Percentiles rank a stretch among this genome's conserved stretches.
phyloP scores from a whole-genome alignment of 179 eudicot species.

The Silene coronaria region DNA sequence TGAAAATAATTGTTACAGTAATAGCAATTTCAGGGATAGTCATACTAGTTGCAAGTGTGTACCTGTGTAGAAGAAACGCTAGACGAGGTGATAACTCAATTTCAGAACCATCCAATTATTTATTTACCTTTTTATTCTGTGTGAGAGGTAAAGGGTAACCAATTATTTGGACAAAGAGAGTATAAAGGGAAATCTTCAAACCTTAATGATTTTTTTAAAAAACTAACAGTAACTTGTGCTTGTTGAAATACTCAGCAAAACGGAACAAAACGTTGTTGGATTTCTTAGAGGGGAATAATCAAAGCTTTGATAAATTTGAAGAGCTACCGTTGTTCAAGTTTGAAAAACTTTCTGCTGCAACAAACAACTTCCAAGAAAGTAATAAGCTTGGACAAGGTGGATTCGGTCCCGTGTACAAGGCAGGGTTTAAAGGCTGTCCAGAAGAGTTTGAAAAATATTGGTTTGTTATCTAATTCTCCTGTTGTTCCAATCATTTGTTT shows the following conservation, averaged over 20 bases:
- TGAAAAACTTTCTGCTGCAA: conserved; percentile 21
- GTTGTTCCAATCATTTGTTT: too few relatives aligned
- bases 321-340: conserved; percentile 26
- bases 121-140: too few relatives aligned
- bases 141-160: too few relatives aligned
- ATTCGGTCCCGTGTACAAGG: conserved; percentile 29
- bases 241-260: not conserved
- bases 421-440: too few relatives aligned
- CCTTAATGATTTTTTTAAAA: too few relatives aligned
- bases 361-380: conserved; percentile 17
- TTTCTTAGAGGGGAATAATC: not conserved
- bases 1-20: not conserved
- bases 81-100: not conserved
- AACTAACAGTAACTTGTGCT: not conserved
- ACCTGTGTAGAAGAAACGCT: not conserved
- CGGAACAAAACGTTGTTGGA: not conserved
- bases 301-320: not conserved
- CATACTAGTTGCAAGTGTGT: not conserved
- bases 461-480: too few relatives aligned
- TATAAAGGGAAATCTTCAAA: too few relatives aligned
- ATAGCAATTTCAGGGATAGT: not conserved
- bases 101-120: not conserved
- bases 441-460: too few relatives aligned
- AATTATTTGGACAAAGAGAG: too few relatives aligned
- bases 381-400: conserved; percentile 34